Evolutionary conservation across 192 early-diverging fungal genomes (phyloP).

Genomic region (Backusella parvicylindrica): DNA sequence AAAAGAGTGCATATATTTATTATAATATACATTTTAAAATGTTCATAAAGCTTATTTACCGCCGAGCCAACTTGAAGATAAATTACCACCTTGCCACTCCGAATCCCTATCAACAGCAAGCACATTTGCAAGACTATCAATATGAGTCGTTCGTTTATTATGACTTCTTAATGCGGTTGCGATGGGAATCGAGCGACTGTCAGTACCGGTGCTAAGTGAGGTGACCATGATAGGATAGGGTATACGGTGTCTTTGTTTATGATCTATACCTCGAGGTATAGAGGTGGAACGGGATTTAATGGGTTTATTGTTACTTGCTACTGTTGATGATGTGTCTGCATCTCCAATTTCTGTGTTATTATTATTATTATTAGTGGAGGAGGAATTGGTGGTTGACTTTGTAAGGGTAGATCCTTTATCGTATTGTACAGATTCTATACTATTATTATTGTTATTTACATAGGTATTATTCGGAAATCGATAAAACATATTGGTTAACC

Average conservation of each 20-base stretch:
- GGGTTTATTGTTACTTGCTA: neutral
- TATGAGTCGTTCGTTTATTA: neutral
- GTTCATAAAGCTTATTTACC: constrained; percentile 3
- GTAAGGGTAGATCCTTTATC: neutral
- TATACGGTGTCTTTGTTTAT: neutral
- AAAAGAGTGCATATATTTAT: no score
- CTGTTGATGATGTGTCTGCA: neutral
- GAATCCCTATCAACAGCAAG: neutral
- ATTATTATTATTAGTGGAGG: neutral
- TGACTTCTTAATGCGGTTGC: neutral
- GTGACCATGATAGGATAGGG: neutral
- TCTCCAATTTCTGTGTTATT: neutral
- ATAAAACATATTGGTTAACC: constrained; percentile 15
- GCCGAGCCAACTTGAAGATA: constrained; percentile 19
- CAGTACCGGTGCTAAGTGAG: constrained; percentile 9
- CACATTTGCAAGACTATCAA: neutral
- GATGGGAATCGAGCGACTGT: neutral
- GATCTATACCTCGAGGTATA: neutral
- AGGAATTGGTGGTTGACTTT: neutral
- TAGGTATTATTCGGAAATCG: no score
- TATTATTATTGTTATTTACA: neutral
- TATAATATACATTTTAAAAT: neutral
- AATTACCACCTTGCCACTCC: constrained; percentile 12
- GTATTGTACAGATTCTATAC: neutral
- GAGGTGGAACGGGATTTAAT: neutral